Percentiles rank a stretch among this genome's conserved stretches.
Conservation (phyloP, 148 eudicot species). For the Diospyros kaki region DNA sequence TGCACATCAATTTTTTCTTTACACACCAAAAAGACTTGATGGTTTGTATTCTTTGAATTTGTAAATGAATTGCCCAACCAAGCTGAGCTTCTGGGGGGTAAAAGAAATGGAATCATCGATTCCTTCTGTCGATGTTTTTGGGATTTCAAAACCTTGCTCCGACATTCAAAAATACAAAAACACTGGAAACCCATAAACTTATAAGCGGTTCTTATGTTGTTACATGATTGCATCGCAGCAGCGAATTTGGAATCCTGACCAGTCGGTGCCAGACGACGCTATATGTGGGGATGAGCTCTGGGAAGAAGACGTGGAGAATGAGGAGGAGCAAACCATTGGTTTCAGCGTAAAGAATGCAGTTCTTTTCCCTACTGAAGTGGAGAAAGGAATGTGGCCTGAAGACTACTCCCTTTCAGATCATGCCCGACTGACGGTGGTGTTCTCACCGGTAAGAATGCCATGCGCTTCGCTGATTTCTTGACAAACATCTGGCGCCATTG, state of each 20-base stretch:
- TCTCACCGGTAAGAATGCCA: conserved; percentile 90
- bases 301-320: conserved; percentile 24
- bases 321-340: conserved; percentile 64
- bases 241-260: conserved; percentile 64
- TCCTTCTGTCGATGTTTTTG: background rate
- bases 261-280: conserved; percentile 41
- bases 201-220: conserved; percentile 3
- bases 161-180: no score
- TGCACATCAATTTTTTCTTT: background rate
- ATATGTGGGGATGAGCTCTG: conserved; percentile 23
- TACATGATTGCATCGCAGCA: conserved; percentile 43
- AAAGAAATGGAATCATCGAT: background rate
- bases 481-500: conserved; percentile 2
- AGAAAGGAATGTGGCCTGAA: conserved; percentile 97
- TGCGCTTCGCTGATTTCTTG: conserved; percentile 52
- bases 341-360: conserved; percentile 92
- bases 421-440: conserved; percentile 93
- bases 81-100: background rate
- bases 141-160: background rate
- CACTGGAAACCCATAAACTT: no score
- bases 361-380: conserved; percentile 91
- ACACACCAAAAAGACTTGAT: background rate
- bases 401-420: conserved; percentile 96
- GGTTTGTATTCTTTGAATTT: background rate
- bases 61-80: background rate